Evolutionary conservation across 129 eudicot genomes (phyloP).

Genomic region (Pulicaria dysenterica): DNA sequence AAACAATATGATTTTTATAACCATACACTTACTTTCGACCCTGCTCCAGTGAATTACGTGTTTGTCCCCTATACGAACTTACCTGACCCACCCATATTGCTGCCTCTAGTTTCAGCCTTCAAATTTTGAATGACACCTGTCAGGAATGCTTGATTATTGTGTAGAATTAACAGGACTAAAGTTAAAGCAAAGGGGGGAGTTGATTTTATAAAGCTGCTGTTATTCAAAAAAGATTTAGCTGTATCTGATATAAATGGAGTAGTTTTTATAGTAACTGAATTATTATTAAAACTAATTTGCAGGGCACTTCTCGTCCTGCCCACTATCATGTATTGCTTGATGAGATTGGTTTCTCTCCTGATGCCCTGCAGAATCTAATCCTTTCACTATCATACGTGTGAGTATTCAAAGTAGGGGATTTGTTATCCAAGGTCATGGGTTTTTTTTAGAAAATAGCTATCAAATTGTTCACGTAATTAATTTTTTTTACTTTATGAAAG

Average conservation of each 20-base stretch:
- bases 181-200: too few relatives aligned
- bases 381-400: conserved; percentile 86
- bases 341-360: conserved; percentile 96
- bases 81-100: too few relatives aligned
- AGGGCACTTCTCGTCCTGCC: conserved; percentile 94
- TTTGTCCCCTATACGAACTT: too few relatives aligned
- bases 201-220: too few relatives aligned
- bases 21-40: neutral
- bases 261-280: too few relatives aligned
- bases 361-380: conserved; percentile 73
- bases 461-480: neutral
- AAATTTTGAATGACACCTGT: too few relatives aligned
- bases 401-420: conserved; percentile 30
- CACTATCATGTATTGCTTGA: conserved; percentile 95
- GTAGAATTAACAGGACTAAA: neutral
- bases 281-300: conserved; percentile 14
- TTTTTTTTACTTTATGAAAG: neutral
- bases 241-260: too few relatives aligned
- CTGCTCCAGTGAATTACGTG: too few relatives aligned
- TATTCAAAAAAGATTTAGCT: too few relatives aligned
- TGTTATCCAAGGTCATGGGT: conserved; percentile 2
- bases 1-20: neutral
- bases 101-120: too few relatives aligned
- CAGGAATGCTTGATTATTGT: neutral
- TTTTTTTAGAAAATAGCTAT: neutral